A percentile compares a stretch with the other conserved stretches of the same genome.
Evolutionary conservation across 2,329 filamentous ascomycete genomes (phyloP).

Genomic region (Fragosphaeria purpurea): DNA sequence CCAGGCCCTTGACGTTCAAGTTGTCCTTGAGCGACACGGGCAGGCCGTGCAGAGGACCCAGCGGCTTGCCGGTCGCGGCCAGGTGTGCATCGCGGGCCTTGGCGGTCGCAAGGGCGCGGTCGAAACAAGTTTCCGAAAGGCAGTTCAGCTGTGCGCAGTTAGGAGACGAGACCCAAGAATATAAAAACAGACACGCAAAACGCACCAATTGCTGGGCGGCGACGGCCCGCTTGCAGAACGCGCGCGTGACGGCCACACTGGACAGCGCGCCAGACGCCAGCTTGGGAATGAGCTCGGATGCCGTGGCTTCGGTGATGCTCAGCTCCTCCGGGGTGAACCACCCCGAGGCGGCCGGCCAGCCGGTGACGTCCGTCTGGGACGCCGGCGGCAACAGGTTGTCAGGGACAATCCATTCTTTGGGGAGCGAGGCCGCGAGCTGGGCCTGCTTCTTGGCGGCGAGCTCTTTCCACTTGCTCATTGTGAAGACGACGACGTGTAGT

Average conservation of each 20-base stretch:
- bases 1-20: constrained; percentile 51
- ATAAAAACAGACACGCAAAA: not conserved
- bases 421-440: constrained; percentile 38
- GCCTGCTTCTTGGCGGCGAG: constrained; percentile 33
- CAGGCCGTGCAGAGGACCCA: constrained; percentile 56
- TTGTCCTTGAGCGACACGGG: constrained; percentile 62
- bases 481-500: not conserved
- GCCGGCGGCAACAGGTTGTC: constrained; percentile 40
- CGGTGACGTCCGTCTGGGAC: constrained; percentile 44
- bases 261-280: constrained; percentile 28
- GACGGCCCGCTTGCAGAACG: constrained; percentile 29
- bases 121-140: constrained; percentile 43
- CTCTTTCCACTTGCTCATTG: constrained; percentile 27
- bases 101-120: constrained; percentile 39
- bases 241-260: constrained; percentile 24
- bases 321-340: constrained; percentile 43
- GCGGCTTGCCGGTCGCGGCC: constrained; percentile 31
- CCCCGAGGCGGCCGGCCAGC: constrained; percentile 45
- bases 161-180: not conserved
- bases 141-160: constrained; percentile 32
- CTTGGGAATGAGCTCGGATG: constrained; percentile 22
- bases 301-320: constrained; percentile 25
- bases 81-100: constrained; percentile 39
- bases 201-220: constrained; percentile 28
- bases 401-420: constrained; percentile 47